phyloP scores from a whole-genome alignment of 1,284 basidiomycete species.

The Apiotrichum brassicae region DNA sequence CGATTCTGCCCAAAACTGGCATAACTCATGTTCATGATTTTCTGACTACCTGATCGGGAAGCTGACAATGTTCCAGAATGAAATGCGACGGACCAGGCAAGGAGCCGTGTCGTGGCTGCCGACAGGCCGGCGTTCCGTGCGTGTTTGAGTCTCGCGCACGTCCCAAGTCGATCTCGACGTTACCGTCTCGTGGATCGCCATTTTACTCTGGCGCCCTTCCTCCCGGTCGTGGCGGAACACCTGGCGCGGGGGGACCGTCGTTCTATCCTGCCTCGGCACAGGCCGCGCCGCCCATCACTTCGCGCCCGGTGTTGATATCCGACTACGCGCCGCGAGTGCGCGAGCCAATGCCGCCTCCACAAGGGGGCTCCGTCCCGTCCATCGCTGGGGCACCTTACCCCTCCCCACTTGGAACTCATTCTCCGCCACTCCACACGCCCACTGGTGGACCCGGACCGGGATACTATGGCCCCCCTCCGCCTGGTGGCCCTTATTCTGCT shows the following conservation, averaged over 20 bases:
- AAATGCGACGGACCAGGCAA: conserved; percentile 43
- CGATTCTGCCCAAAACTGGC: too few species aligned
- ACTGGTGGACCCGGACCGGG: conserved; percentile 1
- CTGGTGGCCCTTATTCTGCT: conserved; percentile 8
- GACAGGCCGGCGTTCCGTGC: conserved; percentile 38
- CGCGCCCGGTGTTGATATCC: conserved; percentile 21
- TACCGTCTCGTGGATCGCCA: conserved; percentile 34
- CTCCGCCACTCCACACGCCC: conserved; percentile 10
- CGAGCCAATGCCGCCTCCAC: conserved; percentile 38
- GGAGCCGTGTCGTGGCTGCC: conserved; percentile 42
- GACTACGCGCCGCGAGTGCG: conserved; percentile 32
- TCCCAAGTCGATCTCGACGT: conserved; percentile 36
- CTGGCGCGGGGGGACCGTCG: conserved; percentile 15
- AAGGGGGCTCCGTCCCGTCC: conserved; percentile 18
- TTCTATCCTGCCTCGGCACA: conserved; percentile 34
- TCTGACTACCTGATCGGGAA: not conserved
- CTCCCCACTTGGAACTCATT: conserved; percentile 11
- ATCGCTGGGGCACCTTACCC: conserved; percentile 12
- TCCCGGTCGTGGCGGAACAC: conserved; percentile 25
- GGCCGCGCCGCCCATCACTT: conserved; percentile 33
- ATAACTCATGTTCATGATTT: not conserved
- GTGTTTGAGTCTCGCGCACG: conserved; percentile 40
- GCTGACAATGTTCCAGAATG: conserved; percentile 30
- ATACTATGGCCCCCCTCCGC: conserved; percentile 9
- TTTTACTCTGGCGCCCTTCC: conserved; percentile 24